Evolutionary conservation across 306 rosid species (phyloP).

Genomic region (Trifolium pratense): DNA sequence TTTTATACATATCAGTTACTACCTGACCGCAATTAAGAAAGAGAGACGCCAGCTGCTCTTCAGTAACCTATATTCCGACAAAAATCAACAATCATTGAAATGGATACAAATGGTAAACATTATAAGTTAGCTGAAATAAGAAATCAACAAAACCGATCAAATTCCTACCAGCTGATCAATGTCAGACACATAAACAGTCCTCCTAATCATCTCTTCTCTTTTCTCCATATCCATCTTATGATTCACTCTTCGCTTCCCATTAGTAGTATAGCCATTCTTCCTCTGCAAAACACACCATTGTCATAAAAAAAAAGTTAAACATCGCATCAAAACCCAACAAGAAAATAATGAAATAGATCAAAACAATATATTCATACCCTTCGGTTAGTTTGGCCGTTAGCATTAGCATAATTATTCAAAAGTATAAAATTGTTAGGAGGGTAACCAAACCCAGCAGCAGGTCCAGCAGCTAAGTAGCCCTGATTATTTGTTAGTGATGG

Average conservation of each 20-base stretch:
- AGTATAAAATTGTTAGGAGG: constrained; percentile 56
- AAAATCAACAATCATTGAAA: constrained; percentile 35
- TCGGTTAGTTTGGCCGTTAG: constrained; percentile 54
- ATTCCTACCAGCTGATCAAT: constrained; percentile 85
- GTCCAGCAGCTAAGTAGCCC: constrained; percentile 56
- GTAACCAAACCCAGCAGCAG: constrained; percentile 66
- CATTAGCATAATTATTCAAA: constrained; percentile 51
- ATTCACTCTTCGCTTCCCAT: constrained; percentile 73
- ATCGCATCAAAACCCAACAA: background rate
- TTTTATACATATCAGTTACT: constrained; percentile 19
- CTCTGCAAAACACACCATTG: constrained; percentile 51
- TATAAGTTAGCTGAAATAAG: constrained; percentile 9
- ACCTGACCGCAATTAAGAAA: constrained; percentile 96
- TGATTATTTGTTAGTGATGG: constrained; percentile 61
- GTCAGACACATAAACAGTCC: constrained; percentile 98
- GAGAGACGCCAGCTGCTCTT: constrained; percentile 94
- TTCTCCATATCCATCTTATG: constrained; percentile 69
- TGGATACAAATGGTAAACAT: constrained; percentile 29
- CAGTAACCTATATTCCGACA: constrained; percentile 74
- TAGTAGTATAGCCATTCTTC: constrained; percentile 81
- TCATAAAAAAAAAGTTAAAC: constrained; percentile 31
- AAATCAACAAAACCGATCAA: constrained; percentile 28
- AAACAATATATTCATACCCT: constrained; percentile 55
- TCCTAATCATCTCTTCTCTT: constrained; percentile 88
- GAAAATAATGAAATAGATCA: constrained; percentile 7